Evolutionary conservation across 2,329 filamentous ascomycete genomes (phyloP).

Genomic region (Alternaria consortialis): DNA sequence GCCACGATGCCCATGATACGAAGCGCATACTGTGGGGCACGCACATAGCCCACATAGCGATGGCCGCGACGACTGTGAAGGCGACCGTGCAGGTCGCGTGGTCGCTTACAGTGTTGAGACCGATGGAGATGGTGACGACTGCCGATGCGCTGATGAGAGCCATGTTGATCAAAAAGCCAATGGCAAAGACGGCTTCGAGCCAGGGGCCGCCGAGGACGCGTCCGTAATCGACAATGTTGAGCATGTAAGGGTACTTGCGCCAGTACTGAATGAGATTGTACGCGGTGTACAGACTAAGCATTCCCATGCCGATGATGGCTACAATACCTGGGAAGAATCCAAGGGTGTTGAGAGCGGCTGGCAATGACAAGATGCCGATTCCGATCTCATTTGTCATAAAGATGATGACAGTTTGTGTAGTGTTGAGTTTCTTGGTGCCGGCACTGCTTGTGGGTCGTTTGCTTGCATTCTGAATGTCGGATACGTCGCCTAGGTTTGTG

Average conservation of each 20-base stretch:
- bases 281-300: slow-evolving; percentile 39
- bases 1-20: slow-evolving; percentile 40
- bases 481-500: slow-evolving; percentile 32
- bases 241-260: slow-evolving; percentile 42
- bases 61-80: slow-evolving; percentile 33
- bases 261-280: slow-evolving; percentile 44
- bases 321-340: slow-evolving; percentile 41
- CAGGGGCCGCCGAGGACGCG: slow-evolving; percentile 38
- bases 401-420: slow-evolving; percentile 41
- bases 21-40: slow-evolving; percentile 41
- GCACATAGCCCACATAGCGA: slow-evolving; percentile 41
- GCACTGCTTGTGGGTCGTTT: slow-evolving; percentile 16
- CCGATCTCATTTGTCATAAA: slow-evolving; percentile 44
- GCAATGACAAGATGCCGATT: slow-evolving; percentile 41
- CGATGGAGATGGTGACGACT: slow-evolving; percentile 40
- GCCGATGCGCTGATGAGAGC: slow-evolving; percentile 39
- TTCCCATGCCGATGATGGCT: slow-evolving; percentile 35
- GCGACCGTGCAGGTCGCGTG: slow-evolving; percentile 42
- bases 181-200: slow-evolving; percentile 37
- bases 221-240: slow-evolving; percentile 43
- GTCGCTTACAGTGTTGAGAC: slow-evolving; percentile 39
- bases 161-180: slow-evolving; percentile 42
- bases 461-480: slow-evolving; percentile 36
- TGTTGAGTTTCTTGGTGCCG: slow-evolving; percentile 33
- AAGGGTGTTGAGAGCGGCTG: slow-evolving; percentile 35